Evolutionary conservation across 306 rosid genomes (phyloP).

Genomic region (Vigna reflexopilosa): DNA sequence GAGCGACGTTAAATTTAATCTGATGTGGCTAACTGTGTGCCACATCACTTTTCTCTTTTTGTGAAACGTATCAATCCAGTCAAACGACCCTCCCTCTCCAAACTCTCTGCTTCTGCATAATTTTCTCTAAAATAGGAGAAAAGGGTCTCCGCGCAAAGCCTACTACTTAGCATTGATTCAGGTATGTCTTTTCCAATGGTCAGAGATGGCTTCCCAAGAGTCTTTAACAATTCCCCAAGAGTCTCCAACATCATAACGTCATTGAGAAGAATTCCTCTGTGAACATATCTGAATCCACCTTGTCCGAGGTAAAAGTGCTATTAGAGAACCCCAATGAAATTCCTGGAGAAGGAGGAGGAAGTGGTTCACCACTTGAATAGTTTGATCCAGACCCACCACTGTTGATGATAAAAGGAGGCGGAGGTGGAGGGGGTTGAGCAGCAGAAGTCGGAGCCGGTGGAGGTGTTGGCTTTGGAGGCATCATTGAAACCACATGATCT

Average conservation of each 20-base stretch:
- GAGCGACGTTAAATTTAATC: too few species aligned
- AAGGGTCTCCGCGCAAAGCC: too few species aligned
- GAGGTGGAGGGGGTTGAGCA: conserved; percentile 56
- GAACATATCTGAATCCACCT: conserved; percentile 98
- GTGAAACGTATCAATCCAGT: too few species aligned
- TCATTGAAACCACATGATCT: conserved; percentile 45
- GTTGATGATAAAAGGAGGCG: conserved; percentile 62
- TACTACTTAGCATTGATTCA: too few species aligned
- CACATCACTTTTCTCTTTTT: too few species aligned
- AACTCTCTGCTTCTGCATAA: too few species aligned
- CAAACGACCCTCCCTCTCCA: too few species aligned
- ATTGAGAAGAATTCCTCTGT: conserved; percentile 85
- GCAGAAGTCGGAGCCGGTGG: conserved; percentile 53
- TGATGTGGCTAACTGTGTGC: too few species aligned
- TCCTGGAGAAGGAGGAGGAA: conserved; percentile 79
- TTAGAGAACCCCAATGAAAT: conserved; percentile 68
- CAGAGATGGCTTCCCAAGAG: too few species aligned
- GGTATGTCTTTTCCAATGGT: too few species aligned
- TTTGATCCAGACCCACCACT: conserved; percentile 95
- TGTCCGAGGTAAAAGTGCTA: conserved; percentile 80
- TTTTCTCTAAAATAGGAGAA: too few species aligned
- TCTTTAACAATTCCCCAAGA: too few species aligned
- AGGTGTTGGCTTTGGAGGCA: conserved; percentile 70
- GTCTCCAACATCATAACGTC: conserved; percentile 18
- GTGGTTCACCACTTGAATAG: conserved; percentile 76